Evolutionary conservation across 371 early-diverging fungal species (phyloP).

Genomic region (Zychaea mexicana): DNA sequence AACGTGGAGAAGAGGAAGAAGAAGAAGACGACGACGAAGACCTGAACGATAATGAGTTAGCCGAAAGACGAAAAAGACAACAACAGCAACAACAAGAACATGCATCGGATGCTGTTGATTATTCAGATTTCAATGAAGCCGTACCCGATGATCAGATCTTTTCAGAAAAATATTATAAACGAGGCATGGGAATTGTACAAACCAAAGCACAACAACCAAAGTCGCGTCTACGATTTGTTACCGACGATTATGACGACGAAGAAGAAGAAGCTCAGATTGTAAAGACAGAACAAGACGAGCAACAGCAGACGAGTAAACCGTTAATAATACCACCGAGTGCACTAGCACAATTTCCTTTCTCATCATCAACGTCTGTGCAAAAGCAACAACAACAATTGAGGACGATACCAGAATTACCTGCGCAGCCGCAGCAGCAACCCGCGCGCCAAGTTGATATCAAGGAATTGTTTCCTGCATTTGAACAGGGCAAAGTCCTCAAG

Average conservation of each 20-base stretch:
- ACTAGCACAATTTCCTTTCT: conserved; percentile 6
- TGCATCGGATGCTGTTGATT: conserved; percentile 78
- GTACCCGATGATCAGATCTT: conserved; percentile 66
- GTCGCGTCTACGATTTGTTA: conserved; percentile 34
- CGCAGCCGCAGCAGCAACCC: too few species aligned
- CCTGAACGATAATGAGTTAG: too few species aligned
- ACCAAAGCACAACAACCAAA: conserved; percentile 19
- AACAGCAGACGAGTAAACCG: too few species aligned
- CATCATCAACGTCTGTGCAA: background rate
- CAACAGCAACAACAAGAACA: conserved; percentile 34
- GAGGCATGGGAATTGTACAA: conserved; percentile 39
- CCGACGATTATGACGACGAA: conserved; percentile 68
- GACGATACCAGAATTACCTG: conserved; percentile 1
- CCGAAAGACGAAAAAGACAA: conserved; percentile 30
- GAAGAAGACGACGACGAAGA: conserved; percentile 38
- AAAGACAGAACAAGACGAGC: background rate
- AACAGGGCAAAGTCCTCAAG: conserved; percentile 58
- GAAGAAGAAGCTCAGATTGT: conserved; percentile 48
- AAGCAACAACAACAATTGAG: background rate
- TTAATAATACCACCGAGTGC: conserved; percentile 26
- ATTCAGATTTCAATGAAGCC: conserved; percentile 79
- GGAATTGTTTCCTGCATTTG: conserved; percentile 68
- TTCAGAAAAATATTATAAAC: conserved; percentile 45
- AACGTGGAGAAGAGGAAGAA: conserved; percentile 35
- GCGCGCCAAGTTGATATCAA: conserved; percentile 45